These are phyloP conservation scores for Mycothermus thermophilus DNA, from an alignment of 495 filamentous ascomycete genomes.

Conservation along the genomic window DNA sequence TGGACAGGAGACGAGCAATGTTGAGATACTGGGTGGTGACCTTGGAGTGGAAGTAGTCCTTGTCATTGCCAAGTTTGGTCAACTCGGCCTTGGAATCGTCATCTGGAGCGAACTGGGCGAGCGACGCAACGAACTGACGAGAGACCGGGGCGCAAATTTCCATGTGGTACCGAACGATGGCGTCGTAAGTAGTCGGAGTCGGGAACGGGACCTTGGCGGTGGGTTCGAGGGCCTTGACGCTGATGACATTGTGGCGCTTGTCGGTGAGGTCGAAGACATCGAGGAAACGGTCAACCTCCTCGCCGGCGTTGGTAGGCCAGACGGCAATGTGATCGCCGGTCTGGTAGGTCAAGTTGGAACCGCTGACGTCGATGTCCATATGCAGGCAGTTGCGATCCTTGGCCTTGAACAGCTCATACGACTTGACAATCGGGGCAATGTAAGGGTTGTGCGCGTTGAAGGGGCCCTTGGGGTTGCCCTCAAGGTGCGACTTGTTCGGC, in stretches of 20 bases:
- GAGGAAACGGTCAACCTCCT: conserved; percentile 84
- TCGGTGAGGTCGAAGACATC: conserved; percentile 56
- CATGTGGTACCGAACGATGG: conserved; percentile 88
- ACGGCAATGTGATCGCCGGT: conserved; percentile 95
- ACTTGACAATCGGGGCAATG: conserved; percentile 86
- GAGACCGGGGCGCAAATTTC: conserved; percentile 93
- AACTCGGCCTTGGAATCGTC: conserved; percentile 75
- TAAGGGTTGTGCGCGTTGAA: conserved; percentile 96
- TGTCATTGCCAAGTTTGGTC: conserved; percentile 76
- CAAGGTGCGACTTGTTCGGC: conserved; percentile 89
- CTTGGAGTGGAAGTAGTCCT: conserved; percentile 89
- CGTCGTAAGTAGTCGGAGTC: conserved; percentile 92
- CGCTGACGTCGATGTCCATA: conserved; percentile 86
- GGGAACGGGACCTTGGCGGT: conserved; percentile 97
- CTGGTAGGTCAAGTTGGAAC: conserved; percentile 77
- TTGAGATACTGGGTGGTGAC: conserved; percentile 74
- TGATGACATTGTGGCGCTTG: conserved; percentile 75
- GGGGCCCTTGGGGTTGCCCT: conserved; percentile 72
- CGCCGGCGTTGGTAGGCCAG: conserved; percentile 93
- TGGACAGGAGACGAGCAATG: conserved; percentile 76
- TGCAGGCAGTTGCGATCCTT: conserved; percentile 93
- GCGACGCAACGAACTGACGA: conserved; percentile 79
- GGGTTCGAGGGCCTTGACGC: conserved; percentile 82
- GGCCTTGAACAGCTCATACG: conserved; percentile 78
- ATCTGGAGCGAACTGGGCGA: conserved; percentile 83